Evolutionary conservation across 768 basidiomycete genomes (phyloP), one percentile per base, ranked within the genome.

Genomic region (Xanthoconium stramineum): DNA sequence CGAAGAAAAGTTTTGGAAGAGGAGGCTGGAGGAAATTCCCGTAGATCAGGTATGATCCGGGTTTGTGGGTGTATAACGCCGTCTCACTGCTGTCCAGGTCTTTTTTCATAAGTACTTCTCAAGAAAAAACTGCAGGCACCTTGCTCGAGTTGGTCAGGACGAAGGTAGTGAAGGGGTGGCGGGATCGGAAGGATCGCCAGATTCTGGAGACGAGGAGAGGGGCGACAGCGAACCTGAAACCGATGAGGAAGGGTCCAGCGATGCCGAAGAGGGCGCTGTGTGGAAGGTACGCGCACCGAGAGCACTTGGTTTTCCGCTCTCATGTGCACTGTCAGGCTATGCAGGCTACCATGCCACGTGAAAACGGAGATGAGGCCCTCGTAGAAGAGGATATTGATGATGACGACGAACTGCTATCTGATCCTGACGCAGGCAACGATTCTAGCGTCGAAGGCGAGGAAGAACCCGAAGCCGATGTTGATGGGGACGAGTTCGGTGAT

Each of bases 71-170:
- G 3, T 39, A 20, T 8, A 3, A 39, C 24, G 38, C 28, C 47
- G 49, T 52, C 51, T 60, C 36, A 59, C 52, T 1, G 24, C 2
- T 24, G 29, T 12, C 33, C 53, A 92, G 92, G 65, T 91, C 33
- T 98, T 98, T 79, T 97, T 94, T 76, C 86, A 98, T 71, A 85
- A 85, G 62, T 98, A 84, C 75, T 98, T 97, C 69, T 79, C 83
- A 11, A 79, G 78, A 62, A 94, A 91, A 71, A 75, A 82, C 33
- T 80, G 80, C 62, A 78, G 73, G 61, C 80, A 80, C 52, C 77
- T 76, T 64, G 75, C 75, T 28, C 83, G 75, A 47, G 72, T 76
- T 7, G 72, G 70, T 51, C 64, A 65, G 46, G 67, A 69, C 5
- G 75, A 71, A 15, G 63, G 68, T 6, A 66, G 13, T 9, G 39